Percentiles rank a stretch among this genome's conserved stretches.
These are phyloP conservation scores for Myotisia sp. DNA, from an alignment of 2,329 filamentous ascomycete species.

Conservation along the genomic window DNA sequence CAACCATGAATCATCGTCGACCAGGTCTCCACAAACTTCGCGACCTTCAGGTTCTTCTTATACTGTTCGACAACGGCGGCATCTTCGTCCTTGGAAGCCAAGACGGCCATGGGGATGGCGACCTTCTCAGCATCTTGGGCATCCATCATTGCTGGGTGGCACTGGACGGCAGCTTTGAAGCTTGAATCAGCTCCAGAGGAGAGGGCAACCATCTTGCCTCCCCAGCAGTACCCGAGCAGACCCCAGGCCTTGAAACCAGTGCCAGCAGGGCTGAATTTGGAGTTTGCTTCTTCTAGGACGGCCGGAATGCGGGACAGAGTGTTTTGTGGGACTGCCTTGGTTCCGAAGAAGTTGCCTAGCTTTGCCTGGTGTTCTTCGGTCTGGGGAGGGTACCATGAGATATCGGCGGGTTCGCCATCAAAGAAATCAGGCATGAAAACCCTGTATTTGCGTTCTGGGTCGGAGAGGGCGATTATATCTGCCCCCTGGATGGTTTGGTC, in stretches of 20 bases:
- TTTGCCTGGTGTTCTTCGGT: constrained; percentile 47
- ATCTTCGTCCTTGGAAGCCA: constrained; percentile 40
- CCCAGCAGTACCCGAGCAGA: constrained; percentile 45
- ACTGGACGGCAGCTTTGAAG: constrained; percentile 40
- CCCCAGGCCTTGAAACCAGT: constrained; percentile 40
- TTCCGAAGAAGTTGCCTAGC: constrained; percentile 45
- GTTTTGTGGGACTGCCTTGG: constrained; percentile 43
- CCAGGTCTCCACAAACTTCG: constrained; percentile 20
- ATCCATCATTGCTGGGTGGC: constrained; percentile 44
- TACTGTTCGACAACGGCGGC: constrained; percentile 28
- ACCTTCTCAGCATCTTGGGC: constrained; percentile 38
- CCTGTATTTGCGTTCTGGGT: constrained; percentile 60
- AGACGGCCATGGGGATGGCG: constrained; percentile 39
- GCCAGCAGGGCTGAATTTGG: constrained; percentile 25
- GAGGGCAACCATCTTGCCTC: constrained; percentile 37
- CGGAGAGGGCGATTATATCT: constrained; percentile 45
- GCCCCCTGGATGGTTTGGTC: constrained; percentile 49
- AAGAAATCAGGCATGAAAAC: constrained; percentile 92
- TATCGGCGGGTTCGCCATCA: constrained; percentile 54
- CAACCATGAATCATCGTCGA: constrained; percentile 23
- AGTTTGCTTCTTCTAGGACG: constrained; percentile 40
- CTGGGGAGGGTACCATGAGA: constrained; percentile 47
- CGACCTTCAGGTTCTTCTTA: constrained; percentile 18
- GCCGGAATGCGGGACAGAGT: constrained; percentile 42
- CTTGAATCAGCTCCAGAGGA: constrained; percentile 32